These are phyloP conservation scores for Saksenaea vasiformis DNA, from an alignment of 371 early-diverging fungal genomes.

Conservation along the genomic window DNA sequence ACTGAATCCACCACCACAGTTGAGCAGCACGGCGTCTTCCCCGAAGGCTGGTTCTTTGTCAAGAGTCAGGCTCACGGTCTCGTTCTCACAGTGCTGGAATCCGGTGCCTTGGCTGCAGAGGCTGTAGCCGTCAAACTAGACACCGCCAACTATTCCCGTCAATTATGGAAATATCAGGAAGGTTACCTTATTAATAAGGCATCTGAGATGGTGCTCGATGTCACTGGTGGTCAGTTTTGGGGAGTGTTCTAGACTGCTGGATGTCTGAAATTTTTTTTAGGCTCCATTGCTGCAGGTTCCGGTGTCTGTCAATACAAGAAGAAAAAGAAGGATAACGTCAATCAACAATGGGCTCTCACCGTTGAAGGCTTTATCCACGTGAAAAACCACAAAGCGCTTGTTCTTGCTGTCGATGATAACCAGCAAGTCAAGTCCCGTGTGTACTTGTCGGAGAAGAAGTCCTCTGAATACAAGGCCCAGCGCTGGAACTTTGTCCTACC, in stretches of 20 bases:
- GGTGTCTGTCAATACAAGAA: conserved; percentile 42
- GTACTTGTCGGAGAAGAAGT: conserved; percentile 27
- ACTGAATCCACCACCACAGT: conserved; percentile 10
- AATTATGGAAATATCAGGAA: conserved; percentile 57
- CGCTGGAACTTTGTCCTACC: conserved; percentile 54
- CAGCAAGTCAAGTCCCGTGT: conserved; percentile 23
- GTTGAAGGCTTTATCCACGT: conserved; percentile 38
- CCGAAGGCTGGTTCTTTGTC: conserved; percentile 64
- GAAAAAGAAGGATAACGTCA: conserved; percentile 32
- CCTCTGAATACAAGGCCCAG: conserved; percentile 38
- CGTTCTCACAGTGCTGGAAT: conserved; percentile 46
- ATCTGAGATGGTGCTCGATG: conserved; percentile 58
- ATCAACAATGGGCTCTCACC: conserved; percentile 46
- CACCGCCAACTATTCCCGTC: conserved; percentile 53
- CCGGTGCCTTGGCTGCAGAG: conserved; percentile 30
- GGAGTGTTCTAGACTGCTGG: too few relatives aligned
- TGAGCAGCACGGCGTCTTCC: conserved; percentile 46
- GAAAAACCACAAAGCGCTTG: conserved; percentile 25
- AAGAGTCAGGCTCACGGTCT: conserved; percentile 55
- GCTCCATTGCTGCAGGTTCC: conserved; percentile 30
- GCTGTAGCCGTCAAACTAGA: conserved; percentile 46
- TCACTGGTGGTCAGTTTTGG: conserved; percentile 51
- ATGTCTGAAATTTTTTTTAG: conserved; percentile 8
- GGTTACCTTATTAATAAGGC: conserved; percentile 60
- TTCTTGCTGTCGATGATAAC: conserved; percentile 36